Conservation (phyloP, 306 rosid genomes). For the Datisca glomerata region DNA sequence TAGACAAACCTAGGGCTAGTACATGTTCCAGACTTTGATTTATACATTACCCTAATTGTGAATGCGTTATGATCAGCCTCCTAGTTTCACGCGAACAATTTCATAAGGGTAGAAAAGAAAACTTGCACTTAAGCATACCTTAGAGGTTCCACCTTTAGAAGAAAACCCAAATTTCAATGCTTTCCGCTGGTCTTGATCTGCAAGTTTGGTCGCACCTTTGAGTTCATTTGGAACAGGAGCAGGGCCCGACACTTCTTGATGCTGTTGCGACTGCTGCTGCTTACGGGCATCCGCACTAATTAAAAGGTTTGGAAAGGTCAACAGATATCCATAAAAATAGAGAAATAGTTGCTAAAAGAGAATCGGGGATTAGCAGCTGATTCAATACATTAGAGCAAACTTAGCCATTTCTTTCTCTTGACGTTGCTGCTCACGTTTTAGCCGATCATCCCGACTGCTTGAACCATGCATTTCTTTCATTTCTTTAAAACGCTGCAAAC, state of each 20-base stretch:
- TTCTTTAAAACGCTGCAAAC: conserved; percentile 74
- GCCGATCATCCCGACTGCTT: conserved; percentile 82
- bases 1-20: too few relatives aligned
- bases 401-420: conserved; percentile 81
- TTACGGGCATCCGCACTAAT: conserved; percentile 74
- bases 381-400: conserved; percentile 72
- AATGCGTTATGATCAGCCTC: too few relatives aligned
- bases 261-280: conserved; percentile 62
- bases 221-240: conserved; percentile 39
- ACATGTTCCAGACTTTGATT: too few relatives aligned
- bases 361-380: not conserved
- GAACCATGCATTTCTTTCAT: conserved; percentile 97
- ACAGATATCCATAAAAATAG: not conserved
- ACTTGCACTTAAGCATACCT: conserved; percentile 19
- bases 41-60: too few relatives aligned
- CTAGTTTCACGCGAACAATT: too few relatives aligned
- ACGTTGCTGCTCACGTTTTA: conserved; percentile 89
- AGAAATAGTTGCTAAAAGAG: not conserved
- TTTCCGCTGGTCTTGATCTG: conserved; percentile 79
- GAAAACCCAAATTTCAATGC: conserved; percentile 88
- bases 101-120: too few relatives aligned
- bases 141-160: conserved; percentile 64
- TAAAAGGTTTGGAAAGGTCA: not conserved
- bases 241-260: conserved; percentile 45
- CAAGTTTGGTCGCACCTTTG: conserved; percentile 51